These are phyloP conservation scores for Chlamydomonas sp. DNA, from an alignment of 139 green algal species.

Conservation along the genomic window DNA sequence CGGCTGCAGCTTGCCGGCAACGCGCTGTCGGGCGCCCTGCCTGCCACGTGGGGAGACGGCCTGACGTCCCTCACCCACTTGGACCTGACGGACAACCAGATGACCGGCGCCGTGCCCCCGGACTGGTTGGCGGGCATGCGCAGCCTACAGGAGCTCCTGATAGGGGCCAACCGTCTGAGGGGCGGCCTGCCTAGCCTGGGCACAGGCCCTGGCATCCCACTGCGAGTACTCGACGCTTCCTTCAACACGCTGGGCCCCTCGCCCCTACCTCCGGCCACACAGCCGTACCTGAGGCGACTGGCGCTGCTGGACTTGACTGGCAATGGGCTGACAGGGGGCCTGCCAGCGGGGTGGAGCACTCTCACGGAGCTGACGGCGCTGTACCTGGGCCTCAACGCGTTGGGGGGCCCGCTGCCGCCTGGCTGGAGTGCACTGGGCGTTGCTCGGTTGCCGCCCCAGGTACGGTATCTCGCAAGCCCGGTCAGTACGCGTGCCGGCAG, in stretches of 20 bases:
- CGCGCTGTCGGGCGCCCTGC: background rate
- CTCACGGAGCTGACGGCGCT: slow-evolving; percentile 18
- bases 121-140: slow-evolving; percentile 19
- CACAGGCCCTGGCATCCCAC: background rate
- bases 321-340: background rate
- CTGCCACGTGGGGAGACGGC: background rate
- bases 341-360: slow-evolving; percentile 14
- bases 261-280: background rate
- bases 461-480: background rate
- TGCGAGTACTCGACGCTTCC: slow-evolving; percentile 23
- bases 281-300: slow-evolving; percentile 25
- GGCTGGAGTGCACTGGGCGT: background rate
- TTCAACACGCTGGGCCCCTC: background rate
- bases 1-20: slow-evolving; percentile 7
- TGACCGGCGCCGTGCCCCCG: background rate
- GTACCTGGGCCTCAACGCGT: background rate
- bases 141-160: background rate
- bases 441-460: background rate
- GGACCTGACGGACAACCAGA: slow-evolving; percentile 31
- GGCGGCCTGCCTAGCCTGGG: background rate
- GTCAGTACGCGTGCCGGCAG: background rate
- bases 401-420: background rate
- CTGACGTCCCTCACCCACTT: background rate
- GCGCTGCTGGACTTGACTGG: slow-evolving; percentile 12
- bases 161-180: background rate